Base-by-base conservation (phyloP, 2,329 filamentous ascomycete species). In the Fusarium praegraminearum region DNA sequence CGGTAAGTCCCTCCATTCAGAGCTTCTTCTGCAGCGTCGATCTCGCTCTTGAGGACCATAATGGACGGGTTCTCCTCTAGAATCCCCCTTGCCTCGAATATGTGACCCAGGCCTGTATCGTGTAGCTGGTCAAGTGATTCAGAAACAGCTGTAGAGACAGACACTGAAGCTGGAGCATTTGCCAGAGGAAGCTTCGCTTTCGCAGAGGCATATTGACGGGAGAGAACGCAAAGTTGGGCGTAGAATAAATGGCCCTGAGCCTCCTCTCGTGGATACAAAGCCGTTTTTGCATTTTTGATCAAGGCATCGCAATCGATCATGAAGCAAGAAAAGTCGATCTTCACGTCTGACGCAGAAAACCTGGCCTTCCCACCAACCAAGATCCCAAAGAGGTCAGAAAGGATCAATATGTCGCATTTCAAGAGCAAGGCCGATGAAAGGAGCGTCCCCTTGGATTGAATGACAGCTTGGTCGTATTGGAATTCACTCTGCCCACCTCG, bases 371-470 rank as follows among this genome's bases (percentile, higher is more conserved):
- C 8, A 12, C 18, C 18, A 16, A n/a, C 7, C 7, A 24, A 40
- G n/a, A 56, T 32, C 30, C 33, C 32, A 30, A 56, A 56, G 32
- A 56, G 47, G 5, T 56, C 53, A 9, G 53, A 56, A 4, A 56
- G 53, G 3, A 56, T 47, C 3, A 56, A 38, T 18, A 49, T 18
- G 10, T 56, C 53, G 7, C 53, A 56, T 15, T 56, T 56, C 15
- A 56, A 32, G 2, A 56, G 32, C 15, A 56, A 15, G 7, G n/a
- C 7, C 4, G 32, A 38, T 18, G 53, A 22, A 7, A 56, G 53
- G 22, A 56, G 41, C 10, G 11, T 18, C 6, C 53, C 53, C 5
- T 56, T 56, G 6, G 24, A 33, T 32, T 56, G 53, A 2, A 49
- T 30, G 0, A 56, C 33, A 13, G 43, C 13, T 7, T 56, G 18